Base-by-base conservation (phyloP, 2,329 filamentous ascomycete genomes). In the Fusarium mexicanum region DNA sequence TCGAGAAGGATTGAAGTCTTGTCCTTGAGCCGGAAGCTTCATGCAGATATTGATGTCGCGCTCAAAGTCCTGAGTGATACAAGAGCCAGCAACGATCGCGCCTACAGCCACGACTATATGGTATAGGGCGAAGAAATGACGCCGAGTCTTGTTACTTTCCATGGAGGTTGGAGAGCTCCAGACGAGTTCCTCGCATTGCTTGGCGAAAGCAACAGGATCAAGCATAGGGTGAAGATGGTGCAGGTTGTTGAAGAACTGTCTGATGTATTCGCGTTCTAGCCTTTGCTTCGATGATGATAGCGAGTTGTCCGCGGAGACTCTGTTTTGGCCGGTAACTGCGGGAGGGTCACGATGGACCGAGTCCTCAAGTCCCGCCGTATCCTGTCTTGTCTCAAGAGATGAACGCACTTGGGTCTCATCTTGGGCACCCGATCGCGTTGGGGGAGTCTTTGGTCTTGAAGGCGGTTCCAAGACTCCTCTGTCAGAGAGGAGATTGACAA, bases 181-280 rank as follows among this genome's bases (percentile, higher is more conserved):
- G 3, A 61, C 41, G 11, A 48, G 26, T 5, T 61, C 24, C 33
- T 64, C 61, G 16, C 61, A 64, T 41, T 20, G 22, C 10, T 37
- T 20, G 22, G 18, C 22, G n/a, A 64, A 64, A 6, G 26, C 20
- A 29, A 40, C 11, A 2, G 41, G 53, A 22, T 64, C 43, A 8
- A 64, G 35, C 53, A 64, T 64, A 2, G 61, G 61, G 7, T 64
- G 61, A 6, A 64, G 35, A 26, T 61, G 54, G 17, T 64, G 61
- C 8, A 64, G 29, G 6, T 64, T 64, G 4, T 61, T 46, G 20
- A 63, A 46, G 41, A 63, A 63, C 29, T 63, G 61, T 4, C 61
- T 43, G 14, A 63, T 57, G 18, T 63, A 63, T 29, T 63, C 61
- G 2, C 61, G 51, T 6, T 63, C 61, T n/a, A 63, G 41, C 8